phyloP scores from a whole-genome alignment of 495 filamentous ascomycete genomes.

The Talaromyces adpressus region DNA sequence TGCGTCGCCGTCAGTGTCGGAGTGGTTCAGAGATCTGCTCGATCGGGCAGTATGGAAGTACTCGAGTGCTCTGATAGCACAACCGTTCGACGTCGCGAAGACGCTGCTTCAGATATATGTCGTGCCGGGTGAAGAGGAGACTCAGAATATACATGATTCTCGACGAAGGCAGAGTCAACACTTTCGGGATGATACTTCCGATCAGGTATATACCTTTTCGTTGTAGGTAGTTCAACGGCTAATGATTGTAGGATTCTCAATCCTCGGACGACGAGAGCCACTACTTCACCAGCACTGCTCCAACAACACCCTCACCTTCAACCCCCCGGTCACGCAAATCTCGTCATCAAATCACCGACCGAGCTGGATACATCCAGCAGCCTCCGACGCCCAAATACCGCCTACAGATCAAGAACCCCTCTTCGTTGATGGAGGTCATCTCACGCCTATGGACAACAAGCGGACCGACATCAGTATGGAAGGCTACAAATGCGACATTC shows the following conservation, averaged over 20 bases:
- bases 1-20: conserved; percentile 62
- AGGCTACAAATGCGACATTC: conserved; percentile 85
- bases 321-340: conserved; percentile 40
- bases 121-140: conserved; percentile 30
- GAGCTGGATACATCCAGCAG: conserved; percentile 42
- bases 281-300: conserved; percentile 75
- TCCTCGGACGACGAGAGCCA: conserved; percentile 75
- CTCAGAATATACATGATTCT: conserved; percentile 19
- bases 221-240: background rate
- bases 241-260: conserved; percentile 22
- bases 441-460: conserved; percentile 83
- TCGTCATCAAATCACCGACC: conserved; percentile 41
- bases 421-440: conserved; percentile 72
- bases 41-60: conserved; percentile 86
- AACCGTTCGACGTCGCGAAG: conserved; percentile 96
- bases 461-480: conserved; percentile 88
- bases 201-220: conserved; percentile 18
- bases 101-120: conserved; percentile 76
- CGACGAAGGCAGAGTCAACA: conserved; percentile 21
- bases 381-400: conserved; percentile 47
- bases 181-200: conserved; percentile 27
- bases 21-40: conserved; percentile 61
- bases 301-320: conserved; percentile 48
- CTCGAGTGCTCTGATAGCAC: conserved; percentile 71
- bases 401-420: conserved; percentile 58